These are phyloP conservation scores for Parastagonospora avenae DNA, from an alignment of 2,329 filamentous ascomycete genomes.

Conservation along the genomic window DNA sequence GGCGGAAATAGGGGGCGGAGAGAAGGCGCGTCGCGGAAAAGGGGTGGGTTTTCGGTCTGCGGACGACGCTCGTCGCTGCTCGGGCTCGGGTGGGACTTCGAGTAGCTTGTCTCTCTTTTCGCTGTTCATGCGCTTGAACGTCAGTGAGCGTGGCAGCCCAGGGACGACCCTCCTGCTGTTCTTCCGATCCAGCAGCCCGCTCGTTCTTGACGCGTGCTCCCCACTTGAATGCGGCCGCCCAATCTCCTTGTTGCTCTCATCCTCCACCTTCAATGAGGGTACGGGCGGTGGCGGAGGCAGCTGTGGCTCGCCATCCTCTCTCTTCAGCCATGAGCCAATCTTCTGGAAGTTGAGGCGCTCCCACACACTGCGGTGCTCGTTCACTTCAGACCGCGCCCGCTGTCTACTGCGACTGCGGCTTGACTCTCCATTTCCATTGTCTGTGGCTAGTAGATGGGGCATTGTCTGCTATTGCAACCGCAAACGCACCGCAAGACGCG, in stretches of 20 bases:
- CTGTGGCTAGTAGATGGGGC: constrained; percentile 32
- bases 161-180: constrained; percentile 69
- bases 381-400: constrained; percentile 40
- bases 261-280: background rate
- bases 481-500: constrained; percentile 22
- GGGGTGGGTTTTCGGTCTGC: constrained; percentile 71
- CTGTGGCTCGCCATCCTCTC: constrained; percentile 42
- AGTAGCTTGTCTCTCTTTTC: constrained; percentile 76
- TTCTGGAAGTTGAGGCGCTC: constrained; percentile 46
- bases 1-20: constrained; percentile 44
- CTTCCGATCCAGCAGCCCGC: constrained; percentile 32
- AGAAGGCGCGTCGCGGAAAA: constrained; percentile 51
- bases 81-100: constrained; percentile 65
- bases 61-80: constrained; percentile 76
- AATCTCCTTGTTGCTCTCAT: constrained; percentile 36
- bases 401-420: constrained; percentile 40
- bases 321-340: constrained; percentile 49
- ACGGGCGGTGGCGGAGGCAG: background rate
- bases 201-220: constrained; percentile 18
- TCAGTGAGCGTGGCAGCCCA: constrained; percentile 75
- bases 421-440: constrained; percentile 33
- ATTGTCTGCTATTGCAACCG: constrained; percentile 18
- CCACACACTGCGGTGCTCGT: constrained; percentile 44
- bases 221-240: constrained; percentile 42
- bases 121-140: constrained; percentile 82